Evolutionary conservation across 129 eudicot species (phyloP), one percentile per base, ranked within the genome.

Genomic region (Pseudognaphalium luteoalbum): DNA sequence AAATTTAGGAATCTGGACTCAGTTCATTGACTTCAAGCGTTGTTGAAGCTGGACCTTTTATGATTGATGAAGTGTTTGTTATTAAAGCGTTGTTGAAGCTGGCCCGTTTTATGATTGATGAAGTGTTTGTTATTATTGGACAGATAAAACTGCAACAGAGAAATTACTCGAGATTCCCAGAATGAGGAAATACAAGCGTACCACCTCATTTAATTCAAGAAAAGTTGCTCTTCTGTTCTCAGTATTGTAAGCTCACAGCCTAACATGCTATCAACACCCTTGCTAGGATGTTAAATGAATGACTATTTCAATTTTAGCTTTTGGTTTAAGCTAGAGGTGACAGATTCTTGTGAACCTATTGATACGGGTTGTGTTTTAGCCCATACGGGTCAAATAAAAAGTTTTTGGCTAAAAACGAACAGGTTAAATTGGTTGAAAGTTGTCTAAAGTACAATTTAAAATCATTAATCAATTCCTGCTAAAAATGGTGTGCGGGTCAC

Each of bases 141-240:
- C 97, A 88, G 92, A 90, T 73, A 90, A 83, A 85, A 71, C 63
- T 62, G 74, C 74, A 65, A 66, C 78, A 14, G 91, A 88, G 75
- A 85, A 80, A 78, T 68, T 78, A 68, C 71, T 75, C 5, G 92
- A 85, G 60, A 76, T 84, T 64, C 76, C 76, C 47, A 90, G 86
- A 78, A 76, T 83, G 78, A 88, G 97, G 87, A 93, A 90, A 80
- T 90, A 76, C 72, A 93, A 88, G 85, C 92, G 96, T 22, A 72
- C 96, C 37, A 22, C 87, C 50, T 88, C 92, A 12, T 90, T 93
- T 82, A 87, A 85, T 85, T 93, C 98, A 74, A 88, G 97, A 87
- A 91, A 84, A 83, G 88, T 93, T n/a, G 96, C 89, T 80, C 88
- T 93, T 71, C 74, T 90, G 76, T 93, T 90, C 89, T 93, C 98